Evolutionary conservation across 805 yeast genomes (phyloP), one percentile per base, ranked within the genome.

Genomic region (Metschnikowia shivogae): DNA sequence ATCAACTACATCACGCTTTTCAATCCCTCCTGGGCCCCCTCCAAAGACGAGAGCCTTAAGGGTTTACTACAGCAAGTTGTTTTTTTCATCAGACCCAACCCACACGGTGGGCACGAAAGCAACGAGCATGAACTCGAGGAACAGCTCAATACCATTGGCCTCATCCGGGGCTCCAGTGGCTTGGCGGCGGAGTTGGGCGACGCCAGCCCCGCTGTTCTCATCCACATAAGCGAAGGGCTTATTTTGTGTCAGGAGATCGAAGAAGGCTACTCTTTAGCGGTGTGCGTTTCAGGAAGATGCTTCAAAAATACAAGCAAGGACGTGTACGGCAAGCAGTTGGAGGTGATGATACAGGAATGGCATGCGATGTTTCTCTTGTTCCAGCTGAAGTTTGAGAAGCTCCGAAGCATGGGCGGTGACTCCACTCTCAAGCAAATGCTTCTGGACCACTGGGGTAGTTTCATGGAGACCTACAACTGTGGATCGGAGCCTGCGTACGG

Each of bases 141-240:
- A 33, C 64, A 65, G 34, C 36, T 69, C 27, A 59, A 64, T 27
- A 45, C 62, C 2, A 49, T 71, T 8, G 74, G 76, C 0, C 48
- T 71, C 13, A 53, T 68, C 8, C 60, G 70, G 36, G 75, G 75
- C 3, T 58, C 68, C 3, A 59, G 57, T 36, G 60, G 68, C 20
- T 56, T 71, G 37, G 59, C 61, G 7, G 41, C 47, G 4, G 63
- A 58, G 29, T 67, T 70, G 44, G 52, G 49, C 13, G 26, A 43
- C 10, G 17, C 40, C 4, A 37, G 44, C 10, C 46, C 43, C 26
- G 54, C 57, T 3, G 50, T 52, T n/a, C 54, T 61, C 3, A 61
- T 69, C 6, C 56, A 57, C 36, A 48, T 65, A 0, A 42, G 60
- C 7, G 56, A 55, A 12, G 61, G 67, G 3, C 51, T 67, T 12